Base-by-base conservation (phyloP, 2,329 filamentous ascomycete genomes). In the Cryoendolithus antarcticus region DNA sequence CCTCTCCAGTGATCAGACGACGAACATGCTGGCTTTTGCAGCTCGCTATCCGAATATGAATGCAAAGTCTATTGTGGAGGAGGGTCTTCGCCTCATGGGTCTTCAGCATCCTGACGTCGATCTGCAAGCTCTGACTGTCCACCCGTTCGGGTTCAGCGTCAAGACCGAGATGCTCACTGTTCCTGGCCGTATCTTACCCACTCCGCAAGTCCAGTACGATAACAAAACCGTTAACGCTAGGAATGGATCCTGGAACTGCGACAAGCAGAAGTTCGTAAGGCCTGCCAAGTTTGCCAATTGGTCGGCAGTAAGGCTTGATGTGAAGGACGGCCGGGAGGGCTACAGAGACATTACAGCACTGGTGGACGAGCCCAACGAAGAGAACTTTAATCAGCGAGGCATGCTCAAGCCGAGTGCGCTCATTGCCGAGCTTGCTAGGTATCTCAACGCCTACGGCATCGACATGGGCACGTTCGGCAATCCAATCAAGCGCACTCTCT, bases 11-110 rank as follows among this genome's bases (percentile, higher is more conserved):
- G 58, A 66, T 0, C 80, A 89, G 52, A 82, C 80, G 0, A 66
- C 70, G 0, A 52, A 62, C 1, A 88, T 91, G 83, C 75, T 89
- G 34, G 62, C 62, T 1, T 84, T 85, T 54, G 80, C 85, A 1
- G 83, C 80, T 40, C 72, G 80, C 3, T 62, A 62, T 0, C 83
- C 84, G 0, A 67, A 68, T 1, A 62, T 70, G 4, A 93, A 89
- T 47, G 82, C 78, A 0, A 54, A 66, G 1, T 81, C 78, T 0
- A 80, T 91, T 49, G 47, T 71, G 2, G 67, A 57, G 0, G 66
- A 69, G 6, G 80, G 74, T 2, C 69, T 75, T 15, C 45, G 62
- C 11, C 62, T 75, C 4, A 65, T 89, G 13, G 71, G 72, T 2
- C 65, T 85, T 2, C 41, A 32, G 6, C 42, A 49, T 27, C 35